Evolutionary conservation across 1,284 basidiomycete species (phyloP), one percentile per base, ranked within the genome.

Genomic region (Ceratobasidium sp.): DNA sequence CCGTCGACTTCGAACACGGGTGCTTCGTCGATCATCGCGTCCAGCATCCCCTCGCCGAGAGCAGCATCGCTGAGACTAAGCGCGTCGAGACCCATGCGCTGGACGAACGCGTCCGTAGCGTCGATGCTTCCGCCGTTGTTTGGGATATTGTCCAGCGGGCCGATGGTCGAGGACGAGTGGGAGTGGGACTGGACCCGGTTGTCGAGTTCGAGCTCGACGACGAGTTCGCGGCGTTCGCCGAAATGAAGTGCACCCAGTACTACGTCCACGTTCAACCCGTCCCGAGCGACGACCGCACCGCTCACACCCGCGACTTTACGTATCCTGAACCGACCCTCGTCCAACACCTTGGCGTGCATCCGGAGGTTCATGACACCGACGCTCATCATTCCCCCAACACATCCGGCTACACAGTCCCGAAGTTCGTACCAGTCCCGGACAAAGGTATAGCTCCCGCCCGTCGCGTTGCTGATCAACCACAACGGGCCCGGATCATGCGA

Each of bases 401-500:
- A 95, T 7, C 97, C 97, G 2, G 96, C 95, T 39, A 98, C 88
- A 79, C 95, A 93, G 82, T 95, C 93, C 63, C 94, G 91, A 40
- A 98, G 91, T 84, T 97, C 94, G 85, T 98, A 96, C 94, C 96
- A 97, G 84, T 98, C 97, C 85, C 94, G 94, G 77, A 98, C 95
- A 83, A 97, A 98, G 5, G 97, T 98, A 86, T 99, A 99, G n/a
- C 95, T 97, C 55, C 97, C 97, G 78, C 91, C 91, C 0, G 97
- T 99, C 84, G 98, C 96, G 86, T 98, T 98, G 15, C 97, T 98
- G 88, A 99, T 96, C 61, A 98, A 91, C 97, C 97, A 99, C 20
- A 99, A 90, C n/a, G 96, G 97, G 2, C 95, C 95, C 6, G 97
- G 97, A 84, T 99, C 97, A 84, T 99, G 97, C 18, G 94, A 94